Evolutionary conservation across 768 basidiomycete genomes (phyloP).

Genomic region (Termitomyces sp.): DNA sequence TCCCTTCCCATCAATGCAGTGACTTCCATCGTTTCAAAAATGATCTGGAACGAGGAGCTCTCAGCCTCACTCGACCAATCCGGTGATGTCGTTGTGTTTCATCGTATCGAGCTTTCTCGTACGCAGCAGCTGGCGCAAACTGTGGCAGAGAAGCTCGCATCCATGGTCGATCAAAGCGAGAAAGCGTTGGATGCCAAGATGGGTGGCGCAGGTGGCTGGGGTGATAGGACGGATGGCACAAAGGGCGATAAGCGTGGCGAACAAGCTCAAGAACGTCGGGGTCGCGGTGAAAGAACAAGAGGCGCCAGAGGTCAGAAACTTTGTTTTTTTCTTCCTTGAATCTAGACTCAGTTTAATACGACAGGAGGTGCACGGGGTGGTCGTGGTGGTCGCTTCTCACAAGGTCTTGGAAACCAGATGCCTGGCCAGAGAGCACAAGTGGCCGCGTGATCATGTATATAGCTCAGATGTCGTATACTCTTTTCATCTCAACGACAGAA

Average conservation of each 20-base stretch:
- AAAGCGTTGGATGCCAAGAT: constrained; percentile 83
- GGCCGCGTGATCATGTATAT: constrained; percentile 1
- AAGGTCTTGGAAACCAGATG: constrained; percentile 83
- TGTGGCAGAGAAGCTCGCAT: constrained; percentile 82
- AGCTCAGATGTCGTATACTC: not conserved
- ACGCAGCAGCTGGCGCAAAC: constrained; percentile 87
- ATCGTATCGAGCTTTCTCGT: constrained; percentile 83
- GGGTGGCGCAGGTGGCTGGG: constrained; percentile 60
- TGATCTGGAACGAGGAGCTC: constrained; percentile 98
- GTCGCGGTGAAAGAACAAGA: constrained; percentile 65
- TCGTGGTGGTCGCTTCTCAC: constrained; percentile 75
- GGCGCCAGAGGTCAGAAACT: constrained; percentile 50
- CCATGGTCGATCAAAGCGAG: constrained; percentile 89
- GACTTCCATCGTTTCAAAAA: constrained; percentile 90
- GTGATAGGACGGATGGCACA: constrained; percentile 59
- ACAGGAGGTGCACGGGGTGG: constrained; percentile 60
- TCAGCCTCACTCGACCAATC: constrained; percentile 91
- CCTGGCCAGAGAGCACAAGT: constrained; percentile 31
- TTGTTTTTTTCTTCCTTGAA: not conserved
- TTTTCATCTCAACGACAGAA: not conserved
- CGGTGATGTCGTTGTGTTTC: constrained; percentile 87
- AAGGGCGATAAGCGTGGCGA: constrained; percentile 81
- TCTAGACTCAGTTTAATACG: not conserved
- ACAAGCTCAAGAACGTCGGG: constrained; percentile 71
- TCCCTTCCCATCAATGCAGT: constrained; percentile 75